phyloP scores from a whole-genome alignment of 2,329 filamentous ascomycete species.

The Paecilomyces sp. region DNA sequence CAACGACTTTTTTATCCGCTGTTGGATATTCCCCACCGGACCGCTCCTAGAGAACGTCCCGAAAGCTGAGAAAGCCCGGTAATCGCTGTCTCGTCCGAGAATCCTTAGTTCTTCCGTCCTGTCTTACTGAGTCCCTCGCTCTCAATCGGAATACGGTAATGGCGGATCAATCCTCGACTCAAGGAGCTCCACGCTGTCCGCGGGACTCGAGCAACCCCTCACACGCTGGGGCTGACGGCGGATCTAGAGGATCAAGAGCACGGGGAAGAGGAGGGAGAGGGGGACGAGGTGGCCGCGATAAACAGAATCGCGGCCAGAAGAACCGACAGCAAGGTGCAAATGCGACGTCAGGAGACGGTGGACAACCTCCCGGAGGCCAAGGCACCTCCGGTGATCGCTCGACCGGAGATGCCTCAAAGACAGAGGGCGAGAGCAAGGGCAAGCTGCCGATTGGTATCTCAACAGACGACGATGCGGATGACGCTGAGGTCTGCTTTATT shows the following conservation, averaged over 20 bases:
- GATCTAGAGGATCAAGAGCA: conserved; percentile 25
- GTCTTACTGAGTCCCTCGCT: conserved; percentile 2
- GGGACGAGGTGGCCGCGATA: conserved; percentile 25
- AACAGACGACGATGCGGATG: conserved; percentile 48
- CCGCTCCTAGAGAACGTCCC: neutral
- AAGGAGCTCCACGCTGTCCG: conserved; percentile 11
- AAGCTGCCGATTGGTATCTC: conserved; percentile 21
- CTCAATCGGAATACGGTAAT: conserved; percentile 4
- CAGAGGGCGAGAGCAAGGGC: conserved; percentile 21
- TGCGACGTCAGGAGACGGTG: conserved; percentile 3
- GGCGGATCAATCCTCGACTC: conserved; percentile 6
- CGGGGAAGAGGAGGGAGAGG: conserved; percentile 24
- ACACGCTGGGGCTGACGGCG: conserved; percentile 20
- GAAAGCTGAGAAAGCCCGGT: neutral
- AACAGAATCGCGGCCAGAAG: conserved; percentile 14
- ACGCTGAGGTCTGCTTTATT: conserved; percentile 90
- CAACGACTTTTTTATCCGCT: conserved; percentile 13
- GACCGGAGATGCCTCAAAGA: conserved; percentile 39
- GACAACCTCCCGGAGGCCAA: conserved; percentile 29
- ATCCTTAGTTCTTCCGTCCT: neutral
- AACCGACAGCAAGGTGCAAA: conserved; percentile 11
- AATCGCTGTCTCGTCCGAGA: neutral
- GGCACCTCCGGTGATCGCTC: conserved; percentile 40
- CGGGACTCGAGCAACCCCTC: conserved; percentile 25
- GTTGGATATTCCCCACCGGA: conserved; percentile 2